These are phyloP conservation scores for Caloboletus firmus DNA, from an alignment of 1,284 basidiomycete genomes.

Conservation along the genomic window DNA sequence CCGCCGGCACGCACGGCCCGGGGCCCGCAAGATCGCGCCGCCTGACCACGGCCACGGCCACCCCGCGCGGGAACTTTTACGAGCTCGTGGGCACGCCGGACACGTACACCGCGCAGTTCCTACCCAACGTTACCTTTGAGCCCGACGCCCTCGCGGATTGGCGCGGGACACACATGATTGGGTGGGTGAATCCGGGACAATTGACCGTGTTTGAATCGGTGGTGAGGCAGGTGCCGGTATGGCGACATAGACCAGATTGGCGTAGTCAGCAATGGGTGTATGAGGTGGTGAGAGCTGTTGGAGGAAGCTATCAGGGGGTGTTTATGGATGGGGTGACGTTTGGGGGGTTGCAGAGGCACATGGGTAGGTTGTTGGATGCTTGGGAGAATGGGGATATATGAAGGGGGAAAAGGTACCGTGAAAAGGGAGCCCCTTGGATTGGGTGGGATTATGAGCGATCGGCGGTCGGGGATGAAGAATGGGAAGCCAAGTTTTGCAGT, in stretches of 20 bases:
- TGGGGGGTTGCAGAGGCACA: conserved; percentile 23
- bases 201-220: conserved; percentile 20
- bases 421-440: not conserved
- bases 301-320: conserved; percentile 5
- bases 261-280: conserved; percentile 30
- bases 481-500: not conserved
- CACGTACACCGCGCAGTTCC: conserved; percentile 25
- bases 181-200: conserved; percentile 17
- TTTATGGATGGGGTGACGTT: conserved; percentile 12
- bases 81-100: conserved; percentile 27
- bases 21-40: not conserved
- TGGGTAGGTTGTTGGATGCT: conserved; percentile 27
- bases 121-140: not conserved
- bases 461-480: not conserved
- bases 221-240: conserved; percentile 14
- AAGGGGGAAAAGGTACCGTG: not conserved
- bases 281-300: conserved; percentile 22
- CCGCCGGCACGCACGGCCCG: not conserved
- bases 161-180: conserved; percentile 26
- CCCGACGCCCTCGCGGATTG: conserved; percentile 19
- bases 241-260: conserved; percentile 22
- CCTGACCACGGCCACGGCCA: not conserved
- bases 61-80: conserved; percentile 25
- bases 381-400: conserved; percentile 35
- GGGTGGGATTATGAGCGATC: not conserved